Evolutionary conservation across 352 stramenopile species (phyloP).

Genomic region (Globisporangium barbulae): DNA sequence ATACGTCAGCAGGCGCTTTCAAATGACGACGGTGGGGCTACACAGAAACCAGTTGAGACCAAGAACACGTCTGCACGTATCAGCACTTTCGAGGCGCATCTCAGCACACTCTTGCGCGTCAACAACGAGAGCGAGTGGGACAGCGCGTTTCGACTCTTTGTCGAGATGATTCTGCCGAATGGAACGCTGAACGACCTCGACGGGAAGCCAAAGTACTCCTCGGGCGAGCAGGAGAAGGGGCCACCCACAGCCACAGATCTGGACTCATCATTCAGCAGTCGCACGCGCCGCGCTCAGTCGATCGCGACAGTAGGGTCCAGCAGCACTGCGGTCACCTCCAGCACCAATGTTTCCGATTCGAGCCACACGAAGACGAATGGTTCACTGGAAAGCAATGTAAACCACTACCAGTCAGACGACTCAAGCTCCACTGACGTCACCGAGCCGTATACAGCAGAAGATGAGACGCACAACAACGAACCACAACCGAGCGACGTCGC

Average conservation of each 20-base stretch:
- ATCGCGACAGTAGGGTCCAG: constrained; percentile 1
- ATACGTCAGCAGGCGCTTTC: not conserved
- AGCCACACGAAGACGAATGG: not conserved
- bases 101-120: constrained; percentile 18
- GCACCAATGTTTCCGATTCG: not conserved
- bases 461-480: not conserved
- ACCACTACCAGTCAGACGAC: no score
- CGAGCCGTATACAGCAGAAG: not conserved
- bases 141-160: constrained; percentile 41
- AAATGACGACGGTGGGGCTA: not conserved
- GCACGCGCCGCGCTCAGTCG: constrained; percentile 10
- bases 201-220: constrained; percentile 5
- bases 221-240: not conserved
- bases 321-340: not conserved
- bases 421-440: not conserved
- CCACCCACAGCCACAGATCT: not conserved
- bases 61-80: not conserved
- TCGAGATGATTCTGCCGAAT: constrained; percentile 42
- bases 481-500: not conserved
- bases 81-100: constrained; percentile 8
- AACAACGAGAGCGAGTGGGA: constrained; percentile 31
- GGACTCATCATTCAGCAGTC: constrained; percentile 9
- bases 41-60: not conserved
- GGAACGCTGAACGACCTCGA: constrained; percentile 29
- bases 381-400: not conserved